phyloP scores from a whole-genome alignment of 139 green algal species.

The Desmodesmus armatus region DNA sequence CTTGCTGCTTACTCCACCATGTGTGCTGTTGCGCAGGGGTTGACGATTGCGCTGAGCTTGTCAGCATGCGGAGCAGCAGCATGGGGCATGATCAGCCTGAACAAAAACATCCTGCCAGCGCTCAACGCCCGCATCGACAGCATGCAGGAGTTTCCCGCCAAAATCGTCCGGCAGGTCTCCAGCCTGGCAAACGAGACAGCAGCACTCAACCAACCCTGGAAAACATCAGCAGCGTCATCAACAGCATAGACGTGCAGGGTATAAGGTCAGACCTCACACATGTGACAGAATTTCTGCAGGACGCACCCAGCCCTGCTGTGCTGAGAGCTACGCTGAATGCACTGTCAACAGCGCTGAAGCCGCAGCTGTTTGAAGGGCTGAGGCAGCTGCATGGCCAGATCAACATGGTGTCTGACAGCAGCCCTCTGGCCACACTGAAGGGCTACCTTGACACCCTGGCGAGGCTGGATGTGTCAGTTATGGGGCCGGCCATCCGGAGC shows the following conservation, averaged over 20 bases:
- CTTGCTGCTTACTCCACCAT: too few species aligned
- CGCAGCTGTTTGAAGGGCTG: not conserved
- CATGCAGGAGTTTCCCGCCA: not conserved
- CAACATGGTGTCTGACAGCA: not conserved
- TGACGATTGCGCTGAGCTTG: slow-evolving; percentile 10
- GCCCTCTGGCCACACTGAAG: not conserved
- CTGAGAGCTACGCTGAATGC: not conserved
- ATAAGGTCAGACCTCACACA: not conserved
- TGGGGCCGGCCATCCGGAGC: too few species aligned
- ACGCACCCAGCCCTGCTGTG: not conserved
- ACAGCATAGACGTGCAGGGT: not conserved
- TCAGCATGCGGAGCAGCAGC: not conserved
- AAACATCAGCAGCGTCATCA: not conserved
- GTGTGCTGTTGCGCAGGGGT: not conserved
- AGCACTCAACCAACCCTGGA: not conserved
- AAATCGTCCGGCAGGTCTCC: not conserved
- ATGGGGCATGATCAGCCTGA: slow-evolving; percentile 31
- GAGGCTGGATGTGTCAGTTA: too few species aligned
- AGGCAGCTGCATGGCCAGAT: not conserved
- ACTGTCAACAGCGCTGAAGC: not conserved
- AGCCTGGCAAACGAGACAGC: not conserved
- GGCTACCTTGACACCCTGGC: not conserved
- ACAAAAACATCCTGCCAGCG: not conserved
- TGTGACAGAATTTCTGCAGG: not conserved
- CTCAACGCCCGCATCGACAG: slow-evolving; percentile 14